phyloP scores from a whole-genome alignment of 1,284 basidiomycete species.

The Austropuccinia psidii region DNA sequence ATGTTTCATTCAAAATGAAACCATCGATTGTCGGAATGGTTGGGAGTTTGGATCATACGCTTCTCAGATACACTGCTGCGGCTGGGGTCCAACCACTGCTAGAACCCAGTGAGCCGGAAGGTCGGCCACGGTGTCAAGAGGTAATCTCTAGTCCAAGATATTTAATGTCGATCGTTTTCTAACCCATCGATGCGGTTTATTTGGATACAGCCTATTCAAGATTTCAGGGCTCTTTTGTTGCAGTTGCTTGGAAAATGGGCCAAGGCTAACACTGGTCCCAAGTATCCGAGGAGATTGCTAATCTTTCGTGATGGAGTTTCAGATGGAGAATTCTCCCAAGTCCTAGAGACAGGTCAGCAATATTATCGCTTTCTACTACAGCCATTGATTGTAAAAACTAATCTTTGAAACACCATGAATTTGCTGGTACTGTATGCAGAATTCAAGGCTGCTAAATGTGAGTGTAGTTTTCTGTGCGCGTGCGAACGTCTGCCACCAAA shows the following conservation, averaged over 20 bases:
- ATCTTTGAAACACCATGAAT: not conserved
- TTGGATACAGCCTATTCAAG: conserved; percentile 21
- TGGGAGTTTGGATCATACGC: conserved; percentile 4
- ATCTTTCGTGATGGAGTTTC: conserved; percentile 34
- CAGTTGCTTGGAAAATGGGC: conserved; percentile 17
- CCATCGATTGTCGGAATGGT: conserved; percentile 29
- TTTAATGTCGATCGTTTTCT: not conserved
- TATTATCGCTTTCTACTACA: not conserved
- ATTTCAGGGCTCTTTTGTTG: not conserved
- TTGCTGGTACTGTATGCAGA: not conserved
- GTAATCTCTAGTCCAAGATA: not conserved
- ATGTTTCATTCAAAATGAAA: not conserved
- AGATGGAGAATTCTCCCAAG: conserved; percentile 27
- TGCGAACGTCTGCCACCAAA: not conserved
- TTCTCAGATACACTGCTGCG: conserved; percentile 6
- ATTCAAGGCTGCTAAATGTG: conserved; percentile 28
- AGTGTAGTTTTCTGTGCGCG: not conserved
- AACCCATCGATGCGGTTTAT: not conserved
- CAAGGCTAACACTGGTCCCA: not conserved
- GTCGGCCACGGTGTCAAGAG: conserved; percentile 26
- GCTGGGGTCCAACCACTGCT: conserved; percentile 13
- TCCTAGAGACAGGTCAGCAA: conserved; percentile 14
- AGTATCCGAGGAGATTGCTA: conserved; percentile 14
- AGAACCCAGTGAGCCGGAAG: conserved; percentile 1
- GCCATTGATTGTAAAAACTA: not conserved